These are phyloP conservation scores for Microdochium nivale DNA, from an alignment of 2,329 filamentous ascomycete species.

Conservation along the genomic window DNA sequence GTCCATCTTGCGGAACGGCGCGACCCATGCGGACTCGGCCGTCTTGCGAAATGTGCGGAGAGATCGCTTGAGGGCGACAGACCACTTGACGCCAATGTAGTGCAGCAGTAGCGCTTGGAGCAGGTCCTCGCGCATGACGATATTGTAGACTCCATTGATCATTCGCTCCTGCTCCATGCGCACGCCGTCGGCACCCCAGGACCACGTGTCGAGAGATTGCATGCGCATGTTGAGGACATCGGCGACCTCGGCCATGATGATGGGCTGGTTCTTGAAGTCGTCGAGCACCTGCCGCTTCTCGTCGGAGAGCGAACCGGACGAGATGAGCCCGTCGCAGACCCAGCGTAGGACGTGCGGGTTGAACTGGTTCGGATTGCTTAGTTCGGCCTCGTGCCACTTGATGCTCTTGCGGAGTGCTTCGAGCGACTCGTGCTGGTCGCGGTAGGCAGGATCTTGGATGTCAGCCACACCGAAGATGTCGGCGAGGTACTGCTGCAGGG, in stretches of 20 bases:
- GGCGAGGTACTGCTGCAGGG: conserved; percentile 29
- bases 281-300: conserved; percentile 31
- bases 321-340: conserved; percentile 31
- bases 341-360: conserved; percentile 21
- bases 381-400: conserved; percentile 18
- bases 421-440: conserved; percentile 6
- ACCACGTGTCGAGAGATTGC: conserved; percentile 32
- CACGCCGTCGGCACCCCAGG: conserved; percentile 31
- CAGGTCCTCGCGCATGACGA: conserved; percentile 44
- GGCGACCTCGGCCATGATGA: conserved; percentile 37
- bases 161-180: conserved; percentile 34
- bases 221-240: conserved; percentile 46
- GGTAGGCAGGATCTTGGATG: conserved; percentile 14
- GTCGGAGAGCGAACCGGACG: conserved; percentile 33
- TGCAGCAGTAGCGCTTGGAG: conserved; percentile 43
- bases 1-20: conserved; percentile 18
- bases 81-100: conserved; percentile 38
- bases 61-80: conserved; percentile 29
- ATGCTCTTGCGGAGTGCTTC: conserved; percentile 16
- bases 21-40: conserved; percentile 24
- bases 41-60: conserved; percentile 22
- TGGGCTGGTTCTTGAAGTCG: conserved; percentile 30
- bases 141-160: conserved; percentile 37
- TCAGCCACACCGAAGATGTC: conserved; percentile 27
- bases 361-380: conserved; percentile 26